Percentiles rank a stretch among this genome's conserved stretches.
These are phyloP conservation scores for Teunomyces atbi DNA, from an alignment of 805 yeast species.

Conservation along the genomic window DNA sequence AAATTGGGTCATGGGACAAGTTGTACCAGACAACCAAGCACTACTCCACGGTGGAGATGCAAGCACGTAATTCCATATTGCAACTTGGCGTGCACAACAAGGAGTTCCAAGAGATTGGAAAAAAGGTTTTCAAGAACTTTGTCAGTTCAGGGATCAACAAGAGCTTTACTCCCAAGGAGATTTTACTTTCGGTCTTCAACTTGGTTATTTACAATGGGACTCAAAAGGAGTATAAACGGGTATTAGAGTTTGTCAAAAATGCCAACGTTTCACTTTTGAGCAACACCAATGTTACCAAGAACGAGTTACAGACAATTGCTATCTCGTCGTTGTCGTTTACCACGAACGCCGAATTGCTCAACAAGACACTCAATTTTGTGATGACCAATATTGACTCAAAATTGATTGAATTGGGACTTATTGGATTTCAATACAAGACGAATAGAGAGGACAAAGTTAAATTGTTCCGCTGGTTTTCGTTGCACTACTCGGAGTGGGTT, in stretches of 20 bases:
- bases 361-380: slow-evolving; percentile 57
- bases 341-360: slow-evolving; percentile 43
- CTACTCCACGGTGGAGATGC: slow-evolving; percentile 35
- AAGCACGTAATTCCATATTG: slow-evolving; percentile 43
- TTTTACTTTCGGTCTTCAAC: slow-evolving; percentile 45
- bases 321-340: slow-evolving; percentile 55
- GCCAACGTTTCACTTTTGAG: slow-evolving; percentile 44
- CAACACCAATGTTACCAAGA: slow-evolving; percentile 30
- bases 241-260: slow-evolving; percentile 51
- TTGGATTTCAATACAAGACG: slow-evolving; percentile 48
- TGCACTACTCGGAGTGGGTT: slow-evolving; percentile 53
- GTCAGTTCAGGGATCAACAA: slow-evolving; percentile 50
- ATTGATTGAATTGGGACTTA: slow-evolving; percentile 54
- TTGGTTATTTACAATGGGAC: slow-evolving; percentile 38
- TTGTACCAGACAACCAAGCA: slow-evolving; percentile 8
- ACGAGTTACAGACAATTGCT: slow-evolving; percentile 55
- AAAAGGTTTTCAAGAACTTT: slow-evolving; percentile 43
- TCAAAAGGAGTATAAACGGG: slow-evolving; percentile 58
- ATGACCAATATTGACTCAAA: slow-evolving; percentile 53
- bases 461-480: slow-evolving; percentile 58
- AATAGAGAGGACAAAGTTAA: slow-evolving; percentile 25
- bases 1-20: slow-evolving; percentile 29
- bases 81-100: slow-evolving; percentile 34
- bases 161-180: slow-evolving; percentile 48
- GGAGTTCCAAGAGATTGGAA: slow-evolving; percentile 31